These are phyloP conservation scores for Ascobolus immersus DNA, from an alignment of 495 filamentous ascomycete genomes.

Conservation along the genomic window DNA sequence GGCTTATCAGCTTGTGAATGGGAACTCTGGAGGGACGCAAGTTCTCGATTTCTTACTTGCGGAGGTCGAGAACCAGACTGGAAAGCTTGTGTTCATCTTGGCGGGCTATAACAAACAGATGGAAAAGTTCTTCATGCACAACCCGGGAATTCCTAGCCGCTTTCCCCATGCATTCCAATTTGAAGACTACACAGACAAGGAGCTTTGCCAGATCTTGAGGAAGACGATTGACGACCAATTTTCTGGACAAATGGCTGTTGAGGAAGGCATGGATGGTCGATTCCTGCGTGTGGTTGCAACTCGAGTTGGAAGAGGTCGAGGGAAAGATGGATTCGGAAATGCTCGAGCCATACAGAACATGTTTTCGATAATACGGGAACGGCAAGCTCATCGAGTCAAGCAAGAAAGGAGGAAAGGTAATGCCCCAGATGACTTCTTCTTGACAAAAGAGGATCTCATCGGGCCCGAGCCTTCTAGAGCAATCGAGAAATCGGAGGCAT, in stretches of 20 bases:
- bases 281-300: constrained; percentile 31
- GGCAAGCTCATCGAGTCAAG: constrained; percentile 28
- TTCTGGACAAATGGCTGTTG: constrained; percentile 24
- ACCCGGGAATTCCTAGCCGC: constrained; percentile 46
- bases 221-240: constrained; percentile 25
- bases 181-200: constrained; percentile 39
- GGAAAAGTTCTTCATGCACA: constrained; percentile 58
- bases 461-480: constrained; percentile 31
- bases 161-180: constrained; percentile 43
- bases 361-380: constrained; percentile 23
- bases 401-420: constrained; percentile 17
- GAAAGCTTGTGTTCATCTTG: constrained; percentile 51
- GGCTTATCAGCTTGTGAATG: constrained; percentile 38
- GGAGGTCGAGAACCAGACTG: constrained; percentile 48
- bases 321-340: constrained; percentile 35
- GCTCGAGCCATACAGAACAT: constrained; percentile 33
- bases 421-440: constrained; percentile 15
- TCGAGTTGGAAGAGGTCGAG: constrained; percentile 28
- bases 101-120: constrained; percentile 57
- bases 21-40: constrained; percentile 24
- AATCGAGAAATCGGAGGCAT: constrained; percentile 22
- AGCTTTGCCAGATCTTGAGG: constrained; percentile 32
- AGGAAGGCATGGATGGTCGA: constrained; percentile 28
- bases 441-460: constrained; percentile 32
- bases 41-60: constrained; percentile 53